Percentiles rank a stretch among this genome's conserved stretches.
Conservation (phyloP, 257 asterid genomes). For the Capsicum baccatum region DNA sequence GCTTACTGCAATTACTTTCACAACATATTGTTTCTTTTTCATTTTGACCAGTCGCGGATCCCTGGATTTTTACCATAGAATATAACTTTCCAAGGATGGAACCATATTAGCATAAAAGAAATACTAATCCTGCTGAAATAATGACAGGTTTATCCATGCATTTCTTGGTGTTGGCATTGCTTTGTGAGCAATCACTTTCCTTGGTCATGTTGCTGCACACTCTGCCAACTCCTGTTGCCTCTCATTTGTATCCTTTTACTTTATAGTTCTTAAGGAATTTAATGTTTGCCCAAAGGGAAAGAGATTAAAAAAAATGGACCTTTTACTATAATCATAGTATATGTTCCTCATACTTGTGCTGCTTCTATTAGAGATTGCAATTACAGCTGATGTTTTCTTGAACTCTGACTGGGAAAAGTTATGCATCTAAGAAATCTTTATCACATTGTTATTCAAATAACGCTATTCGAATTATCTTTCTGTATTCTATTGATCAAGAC, state of each 20-base stretch:
- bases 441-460: neutral
- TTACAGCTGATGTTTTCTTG: constrained; percentile 49
- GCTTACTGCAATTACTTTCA: neutral
- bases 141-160: constrained; percentile 63
- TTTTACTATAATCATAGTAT: constrained; percentile 52
- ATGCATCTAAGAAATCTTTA: neutral
- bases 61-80: too few species aligned
- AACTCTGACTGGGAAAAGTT: constrained; percentile 59
- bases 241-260: constrained; percentile 54
- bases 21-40: too few species aligned
- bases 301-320: constrained; percentile 33
- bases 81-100: too few species aligned
- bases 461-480: neutral
- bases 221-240: constrained; percentile 52
- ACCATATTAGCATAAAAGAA: neutral
- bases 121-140: neutral
- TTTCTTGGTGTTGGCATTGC: constrained; percentile 58
- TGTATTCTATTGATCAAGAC: neutral
- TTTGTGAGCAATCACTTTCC: constrained; percentile 57
- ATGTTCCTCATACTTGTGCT: constrained; percentile 47
- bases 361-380: constrained; percentile 48
- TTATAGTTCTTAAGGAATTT: neutral
- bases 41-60: too few species aligned
- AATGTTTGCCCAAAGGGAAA: neutral
- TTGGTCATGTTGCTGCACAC: constrained; percentile 63